A percentile compares a stretch with the other conserved stretches of the same genome.
These are phyloP conservation scores for Lycium ferocissimum DNA, from an alignment of 257 asterid genomes.

Conservation along the genomic window DNA sequence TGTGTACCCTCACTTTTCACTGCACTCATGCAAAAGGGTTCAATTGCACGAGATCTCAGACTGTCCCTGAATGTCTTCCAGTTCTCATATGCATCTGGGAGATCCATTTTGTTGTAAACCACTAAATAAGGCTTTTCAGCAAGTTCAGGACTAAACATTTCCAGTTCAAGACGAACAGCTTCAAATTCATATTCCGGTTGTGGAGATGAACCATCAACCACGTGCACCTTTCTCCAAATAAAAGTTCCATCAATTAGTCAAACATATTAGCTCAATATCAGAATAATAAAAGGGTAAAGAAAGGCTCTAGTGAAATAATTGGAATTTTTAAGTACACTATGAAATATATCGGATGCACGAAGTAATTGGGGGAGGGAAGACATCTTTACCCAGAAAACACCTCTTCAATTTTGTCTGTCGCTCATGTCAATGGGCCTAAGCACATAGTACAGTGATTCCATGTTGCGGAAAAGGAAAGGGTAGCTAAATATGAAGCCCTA, in stretches of 20 bases:
- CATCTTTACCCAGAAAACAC: too few species aligned
- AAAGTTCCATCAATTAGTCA: slow-evolving; percentile 40
- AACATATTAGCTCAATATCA: slow-evolving; percentile 16
- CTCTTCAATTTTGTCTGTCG: too few species aligned
- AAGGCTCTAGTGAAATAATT: background rate
- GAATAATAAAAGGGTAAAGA: slow-evolving; percentile 20
- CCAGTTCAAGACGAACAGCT: slow-evolving; percentile 98
- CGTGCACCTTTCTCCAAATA: slow-evolving; percentile 66
- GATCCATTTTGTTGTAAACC: slow-evolving; percentile 93
- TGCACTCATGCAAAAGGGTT: slow-evolving; percentile 92
- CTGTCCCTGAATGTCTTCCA: slow-evolving; percentile 76
- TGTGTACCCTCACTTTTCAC: slow-evolving; percentile 80
- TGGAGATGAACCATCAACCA: slow-evolving; percentile 90
- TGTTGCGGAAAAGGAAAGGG: background rate
- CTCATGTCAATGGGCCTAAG: background rate
- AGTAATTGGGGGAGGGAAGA: background rate
- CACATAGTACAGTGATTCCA: background rate
- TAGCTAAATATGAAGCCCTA: background rate
- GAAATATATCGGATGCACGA: slow-evolving; percentile 1
- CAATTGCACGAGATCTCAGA: slow-evolving; percentile 66
- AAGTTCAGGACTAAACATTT: slow-evolving; percentile 94
- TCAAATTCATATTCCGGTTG: slow-evolving; percentile 95
- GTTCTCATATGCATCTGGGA: slow-evolving; percentile 80
- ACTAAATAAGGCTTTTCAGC: slow-evolving; percentile 85
- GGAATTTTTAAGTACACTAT: slow-evolving; percentile 7